Base-by-base conservation (phyloP, 202 grass and related monocot species). In the Setaria italica region DNA sequence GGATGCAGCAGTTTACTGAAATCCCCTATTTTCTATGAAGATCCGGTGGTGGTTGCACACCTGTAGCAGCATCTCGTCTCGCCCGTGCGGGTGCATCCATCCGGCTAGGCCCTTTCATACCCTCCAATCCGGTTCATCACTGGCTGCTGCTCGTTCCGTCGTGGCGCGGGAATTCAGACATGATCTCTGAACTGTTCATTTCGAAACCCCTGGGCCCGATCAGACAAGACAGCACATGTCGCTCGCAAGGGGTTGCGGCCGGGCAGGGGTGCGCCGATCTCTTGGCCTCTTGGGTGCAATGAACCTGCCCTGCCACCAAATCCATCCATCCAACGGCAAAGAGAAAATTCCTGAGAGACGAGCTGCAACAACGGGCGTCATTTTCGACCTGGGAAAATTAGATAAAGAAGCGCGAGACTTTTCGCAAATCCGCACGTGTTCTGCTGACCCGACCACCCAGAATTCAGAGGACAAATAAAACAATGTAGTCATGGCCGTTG, bases 371-470 rank as follows among this genome's bases (percentile, higher is more conserved):
- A 15, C 20, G 43, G 47, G 32, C 10, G 80, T 80, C 54, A 9
- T 51, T 80, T 39, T 81, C 77, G 15, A 78, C 37, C 45, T 30
- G 56, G 64, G 21, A 51, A 51, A 78, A 16, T 16, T 37, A 2
- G 34, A 4, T 14, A 14, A 57, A 41, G 19, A 53, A 59, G 11
- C 45, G 34, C 14, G 15, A 62, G 80, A 75, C 80, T 64, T 84
- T 70, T 59, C 47, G 53, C 11, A 13, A 43, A 88, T 78, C 49
- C 58, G 30, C 89, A 85, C 82, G 82, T 88, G 82, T 11, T 91
- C 9, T 85, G 82, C 81, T 85, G 89, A 88, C 85, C 81, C 72
- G 86, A 82, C 67, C 78, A 57, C 51, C 56, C n/a, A n/a, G 20
- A 20, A 34, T 82, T 82, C 66, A 45, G 16, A 34, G 45, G 55